Evolutionary conservation across 2,329 filamentous ascomycete genomes (phyloP).

Genomic region (Microdochium nivale): DNA sequence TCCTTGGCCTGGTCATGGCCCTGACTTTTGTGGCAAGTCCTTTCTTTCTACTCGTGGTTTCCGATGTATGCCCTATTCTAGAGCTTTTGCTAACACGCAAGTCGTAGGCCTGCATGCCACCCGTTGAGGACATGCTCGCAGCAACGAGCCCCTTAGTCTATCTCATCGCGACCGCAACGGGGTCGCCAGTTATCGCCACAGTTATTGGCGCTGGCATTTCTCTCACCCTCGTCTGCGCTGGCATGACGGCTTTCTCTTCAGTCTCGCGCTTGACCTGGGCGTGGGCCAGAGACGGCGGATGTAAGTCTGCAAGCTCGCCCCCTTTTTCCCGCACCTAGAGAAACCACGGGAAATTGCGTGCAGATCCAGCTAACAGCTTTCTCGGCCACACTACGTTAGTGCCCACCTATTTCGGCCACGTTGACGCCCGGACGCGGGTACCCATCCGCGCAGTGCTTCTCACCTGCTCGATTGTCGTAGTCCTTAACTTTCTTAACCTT

Average conservation of each 20-base stretch:
- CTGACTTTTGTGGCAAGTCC: neutral
- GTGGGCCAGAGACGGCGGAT: neutral
- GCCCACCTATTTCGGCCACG: constrained; percentile 5
- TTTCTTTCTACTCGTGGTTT: too few species aligned
- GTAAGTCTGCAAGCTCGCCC: neutral
- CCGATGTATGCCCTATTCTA: neutral
- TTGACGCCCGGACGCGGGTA: constrained; percentile 21
- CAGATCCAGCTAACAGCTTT: too few species aligned
- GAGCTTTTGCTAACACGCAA: neutral
- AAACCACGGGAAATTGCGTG: too few species aligned
- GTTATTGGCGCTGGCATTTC: neutral
- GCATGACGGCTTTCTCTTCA: neutral
- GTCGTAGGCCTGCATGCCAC: neutral
- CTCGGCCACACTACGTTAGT: too few species aligned
- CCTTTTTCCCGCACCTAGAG: neutral
- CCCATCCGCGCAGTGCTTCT: constrained; percentile 27
- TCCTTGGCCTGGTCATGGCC: constrained; percentile 2
- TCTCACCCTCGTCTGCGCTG: neutral
- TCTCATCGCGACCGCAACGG: neutral
- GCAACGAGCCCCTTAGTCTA: neutral
- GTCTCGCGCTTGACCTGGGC: neutral
- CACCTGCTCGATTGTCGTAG: constrained; percentile 18
- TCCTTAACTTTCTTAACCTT: constrained; percentile 28
- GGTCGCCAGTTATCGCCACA: neutral
- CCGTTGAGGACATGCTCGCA: neutral